These are phyloP conservation scores for Dianthus caryophyllus DNA, from an alignment of 148 eudicot genomes.

Conservation along the genomic window DNA sequence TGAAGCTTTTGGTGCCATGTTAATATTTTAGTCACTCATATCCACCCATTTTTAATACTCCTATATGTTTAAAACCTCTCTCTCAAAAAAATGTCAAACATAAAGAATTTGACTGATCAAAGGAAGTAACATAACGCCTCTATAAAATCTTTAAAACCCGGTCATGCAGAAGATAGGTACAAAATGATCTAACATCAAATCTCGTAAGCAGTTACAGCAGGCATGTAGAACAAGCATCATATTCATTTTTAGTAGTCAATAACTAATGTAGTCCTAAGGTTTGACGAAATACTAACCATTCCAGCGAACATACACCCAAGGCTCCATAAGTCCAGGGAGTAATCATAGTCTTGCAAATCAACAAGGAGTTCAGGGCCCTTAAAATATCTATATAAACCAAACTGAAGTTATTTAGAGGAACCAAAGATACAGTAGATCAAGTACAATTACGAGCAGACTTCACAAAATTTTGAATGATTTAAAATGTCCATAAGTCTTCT, in stretches of 20 bases:
- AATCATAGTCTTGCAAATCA: slow-evolving; percentile 98
- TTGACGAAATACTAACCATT: slow-evolving; percentile 51
- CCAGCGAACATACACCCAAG: slow-evolving; percentile 99
- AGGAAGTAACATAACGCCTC: too few relatives aligned
- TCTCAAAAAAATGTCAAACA: too few relatives aligned
- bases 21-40: not conserved
- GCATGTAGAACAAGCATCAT: slow-evolving; percentile 1
- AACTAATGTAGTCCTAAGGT: not conserved
- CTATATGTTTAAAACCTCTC: too few relatives aligned
- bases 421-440: not conserved
- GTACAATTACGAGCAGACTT: not conserved
- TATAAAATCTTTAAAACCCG: not conserved
- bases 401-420: slow-evolving; percentile 1
- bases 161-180: not conserved
- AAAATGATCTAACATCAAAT: not conserved
- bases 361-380: slow-evolving; percentile 99
- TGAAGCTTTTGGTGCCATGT: not conserved
- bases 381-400: slow-evolving; percentile 60
- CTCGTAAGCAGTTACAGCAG: not conserved
- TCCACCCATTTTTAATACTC: too few relatives aligned
- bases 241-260: not conserved
- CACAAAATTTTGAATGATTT: too few relatives aligned
- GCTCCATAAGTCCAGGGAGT: slow-evolving; percentile 97
- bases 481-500: not conserved
- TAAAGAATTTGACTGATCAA: too few relatives aligned